Evolutionary conservation across 2,329 filamentous ascomycete species (phyloP), one percentile per base, ranked within the genome.

Genomic region (Trichoderma sp.): DNA sequence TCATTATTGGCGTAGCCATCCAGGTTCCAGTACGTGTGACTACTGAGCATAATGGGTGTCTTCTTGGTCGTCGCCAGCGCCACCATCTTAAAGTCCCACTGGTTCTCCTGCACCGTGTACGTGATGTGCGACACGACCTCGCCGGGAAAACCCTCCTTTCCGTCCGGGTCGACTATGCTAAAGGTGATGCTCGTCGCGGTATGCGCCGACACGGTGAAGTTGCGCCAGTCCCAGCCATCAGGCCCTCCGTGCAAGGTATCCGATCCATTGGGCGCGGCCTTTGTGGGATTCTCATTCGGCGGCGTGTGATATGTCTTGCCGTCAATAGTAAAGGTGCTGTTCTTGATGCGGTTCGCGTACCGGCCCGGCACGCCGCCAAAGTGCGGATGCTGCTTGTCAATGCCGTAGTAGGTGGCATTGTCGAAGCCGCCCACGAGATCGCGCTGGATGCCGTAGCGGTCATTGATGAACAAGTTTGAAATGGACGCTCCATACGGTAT

Each of bases 291-390:
- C 79, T 91, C 91, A 79, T 93, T 93, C 63, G 90, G 83, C 47
- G 82, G 76, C 70, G 92, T 82, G 73, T 90, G 80, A 80, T 88
- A 93, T 4, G 80, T 82, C 68, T 82, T 81, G 67, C 90, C 91
- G 75, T 93, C 91, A 71, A 93, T 88, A 72, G 83, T 85, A 77
- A 93, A 93, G 6, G 87, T 91, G 80, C 88, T 90, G 84, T 94
- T 94, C 85, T 89, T 90, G 84, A 94, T 94, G 74, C 92, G 90
- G 80, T 95, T 95, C 72, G 92, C 92, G 79, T 95, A 95, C 70
- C 92, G 90, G 61, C 92, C 92, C 0, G 91, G 91, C 0, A 95
- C 89, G 76, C 89, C 84, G 72, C 91, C 92, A 74, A 92, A 90
- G 84, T 94, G 91, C 65, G 88, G 89, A 79, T 94, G 92, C 73